Base-by-base conservation (phyloP, 306 rosid genomes). In the Quercus gilva region DNA sequence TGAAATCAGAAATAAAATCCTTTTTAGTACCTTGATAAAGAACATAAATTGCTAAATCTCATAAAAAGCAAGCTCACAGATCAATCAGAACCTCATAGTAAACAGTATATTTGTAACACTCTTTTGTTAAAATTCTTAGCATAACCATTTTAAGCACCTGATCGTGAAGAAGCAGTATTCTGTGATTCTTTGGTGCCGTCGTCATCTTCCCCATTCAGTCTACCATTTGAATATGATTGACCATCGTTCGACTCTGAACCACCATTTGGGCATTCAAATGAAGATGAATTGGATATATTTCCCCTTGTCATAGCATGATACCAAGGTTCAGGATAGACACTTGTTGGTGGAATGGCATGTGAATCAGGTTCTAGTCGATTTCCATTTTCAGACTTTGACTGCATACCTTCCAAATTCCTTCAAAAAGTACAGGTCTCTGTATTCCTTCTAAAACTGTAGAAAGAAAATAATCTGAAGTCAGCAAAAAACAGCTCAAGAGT, bases 311-410 rank as follows among this genome's bases (percentile, higher is more conserved):
- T 28, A 23, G 87, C 72, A 45, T 90, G 94, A 96, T 98, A 95
- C 99, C 99, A 95, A 59, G 96, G 98, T 84, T 95, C 98, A 26
- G 84, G 53, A 82, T 84, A 93, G 81, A 85, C 88, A 83, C 70
- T 55, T 25, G 80, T 25, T 2, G 90, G 88, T 29, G 88, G 89
- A 85, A 89, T 81, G 21, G 88, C 69, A 76, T 87, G 93, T 56
- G 86, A 83, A 90, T 85, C 90, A 53, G 90, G 74, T 74, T 84
- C 84, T n/a, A 79, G 79, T 65, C 52, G 88, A 74, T 89, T 88
- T 68, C 86, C 82, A 76, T 86, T 84, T 77, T 85, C 93, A 76
- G 96, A 82, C 82, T 91, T 90, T 33, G 96, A 83, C 86, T 86
- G 97, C 98, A 95, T 95, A 65, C 84, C 91, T 87, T 78, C 72